Evolutionary conservation across 2,329 filamentous ascomycete genomes (phyloP).

Genomic region (Botrytis byssoidea): DNA sequence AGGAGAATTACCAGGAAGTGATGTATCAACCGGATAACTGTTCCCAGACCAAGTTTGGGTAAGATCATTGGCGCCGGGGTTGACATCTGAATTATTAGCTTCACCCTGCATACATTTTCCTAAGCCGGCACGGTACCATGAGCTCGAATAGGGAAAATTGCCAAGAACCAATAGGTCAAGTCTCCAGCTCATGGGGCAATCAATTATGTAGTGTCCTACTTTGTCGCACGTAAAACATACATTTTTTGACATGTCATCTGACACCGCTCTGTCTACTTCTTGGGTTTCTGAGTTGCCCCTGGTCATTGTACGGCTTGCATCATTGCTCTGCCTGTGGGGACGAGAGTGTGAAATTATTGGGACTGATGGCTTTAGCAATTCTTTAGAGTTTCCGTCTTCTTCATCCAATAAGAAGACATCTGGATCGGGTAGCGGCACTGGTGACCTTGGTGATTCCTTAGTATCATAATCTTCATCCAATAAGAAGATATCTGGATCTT

Average conservation of each 20-base stretch:
- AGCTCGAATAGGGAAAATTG: not conserved
- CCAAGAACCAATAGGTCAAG: no score
- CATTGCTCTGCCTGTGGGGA: not conserved
- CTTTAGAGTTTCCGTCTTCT: no score
- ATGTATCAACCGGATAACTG: not conserved
- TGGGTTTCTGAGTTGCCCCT: rapidly evolving
- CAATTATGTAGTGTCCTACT: not conserved
- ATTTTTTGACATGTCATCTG: not conserved
- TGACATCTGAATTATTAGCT: not conserved
- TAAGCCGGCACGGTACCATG: not conserved
- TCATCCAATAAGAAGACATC: not conserved
- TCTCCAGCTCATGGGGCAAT: not conserved
- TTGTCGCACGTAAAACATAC: not conserved
- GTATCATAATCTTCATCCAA: not conserved
- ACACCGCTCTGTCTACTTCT: not conserved
- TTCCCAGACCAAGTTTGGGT: not conserved
- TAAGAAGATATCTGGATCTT: not conserved
- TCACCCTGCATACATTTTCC: not conserved
- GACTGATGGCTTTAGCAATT: not conserved
- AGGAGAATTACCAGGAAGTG: not conserved
- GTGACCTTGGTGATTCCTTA: not conserved
- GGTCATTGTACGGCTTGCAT: not conserved
- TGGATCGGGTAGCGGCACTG: not conserved
- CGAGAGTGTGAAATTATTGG: not conserved
- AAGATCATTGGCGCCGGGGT: not conserved